Base-by-base conservation (phyloP, 352 stramenopile species). In the Globisporangium orthogonon region DNA sequence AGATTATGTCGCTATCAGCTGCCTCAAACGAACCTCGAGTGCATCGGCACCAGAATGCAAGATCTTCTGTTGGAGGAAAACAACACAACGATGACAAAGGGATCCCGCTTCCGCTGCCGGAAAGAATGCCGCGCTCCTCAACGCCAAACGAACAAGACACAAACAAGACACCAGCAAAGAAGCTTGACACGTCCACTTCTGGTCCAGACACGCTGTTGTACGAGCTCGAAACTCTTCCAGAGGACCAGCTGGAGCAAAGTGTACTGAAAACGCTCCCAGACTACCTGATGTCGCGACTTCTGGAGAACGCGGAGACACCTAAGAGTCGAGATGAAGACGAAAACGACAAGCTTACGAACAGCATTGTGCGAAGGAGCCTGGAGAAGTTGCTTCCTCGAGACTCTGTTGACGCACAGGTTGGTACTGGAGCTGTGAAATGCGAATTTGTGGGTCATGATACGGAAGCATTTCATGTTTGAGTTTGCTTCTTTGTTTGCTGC, bases 351-450 rank as follows among this genome's bases (percentile, higher is more conserved):
- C 4, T 6, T 40, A 41, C 23, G 4, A 23, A 0, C 46, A 39
- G 35, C 17, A 50, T 63, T 5, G 61, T 77, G 6, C 56, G 69
- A 17, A 69, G 54, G 29, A 83, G 68, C 17, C 63, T 78, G n/a
- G 69, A 81, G 50, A 71, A 55, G 10, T 35, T 76, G 10, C 49
- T 72, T 54, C 61, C 60, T 2, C 54, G 46, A 17, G 52, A 70
- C 40, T 59, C 50, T 31, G 13, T 75, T n/a, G 61, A 77, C 17
- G 64, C 70, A 2, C 60, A 72, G 60, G 66, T 71, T 48, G 9
- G 18, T 13, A 31, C 33, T 49, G 18, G n/a, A 7, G 18, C 37
- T 50, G 6, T 46, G 7, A 29, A 6, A 49, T 18, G 9, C 44
- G 15, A 11, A 30, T 7, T 5, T 31, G 18, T 49, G 13, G 17